These are phyloP conservation scores for Cardamine resedifolia DNA, from an alignment of 345 rosid species.

Conservation along the genomic window DNA sequence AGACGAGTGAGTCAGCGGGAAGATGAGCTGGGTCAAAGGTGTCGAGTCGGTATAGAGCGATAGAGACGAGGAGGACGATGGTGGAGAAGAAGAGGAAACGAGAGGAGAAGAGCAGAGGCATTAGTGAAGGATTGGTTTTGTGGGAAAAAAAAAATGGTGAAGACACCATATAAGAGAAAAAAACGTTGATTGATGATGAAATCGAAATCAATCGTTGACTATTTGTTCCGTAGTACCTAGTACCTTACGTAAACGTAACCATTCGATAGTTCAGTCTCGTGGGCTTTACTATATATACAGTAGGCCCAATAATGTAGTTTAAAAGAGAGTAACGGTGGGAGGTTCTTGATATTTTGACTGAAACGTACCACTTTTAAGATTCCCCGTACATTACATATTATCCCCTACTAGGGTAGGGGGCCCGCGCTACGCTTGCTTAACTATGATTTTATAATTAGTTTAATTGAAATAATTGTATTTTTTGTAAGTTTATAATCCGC, in stretches of 20 bases:
- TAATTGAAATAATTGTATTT: too few species aligned
- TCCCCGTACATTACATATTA: background rate
- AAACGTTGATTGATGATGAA: background rate
- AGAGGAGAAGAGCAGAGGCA: background rate
- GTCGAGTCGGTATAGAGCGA: constrained; percentile 47
- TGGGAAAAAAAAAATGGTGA: background rate
- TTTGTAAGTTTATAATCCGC: too few species aligned
- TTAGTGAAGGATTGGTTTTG: background rate
- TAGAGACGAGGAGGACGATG: constrained; percentile 37
- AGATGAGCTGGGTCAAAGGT: constrained; percentile 52
- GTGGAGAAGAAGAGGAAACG: constrained; percentile 24
- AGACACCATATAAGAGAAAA: background rate
- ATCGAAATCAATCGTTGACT: background rate
- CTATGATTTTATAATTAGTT: too few species aligned
- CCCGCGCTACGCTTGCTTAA: too few species aligned
- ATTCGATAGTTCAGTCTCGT: background rate
- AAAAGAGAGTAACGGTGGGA: background rate
- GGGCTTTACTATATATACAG: background rate
- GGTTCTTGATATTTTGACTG: constrained; percentile 33
- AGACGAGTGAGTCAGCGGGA: constrained; percentile 45
- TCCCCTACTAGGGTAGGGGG: too few species aligned
- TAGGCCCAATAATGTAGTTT: background rate
- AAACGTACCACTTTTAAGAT: constrained; percentile 9
- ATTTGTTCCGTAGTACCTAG: background rate
- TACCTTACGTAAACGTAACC: background rate